These are phyloP conservation scores for Metschnikowia peoriensis DNA, from an alignment of 805 yeast species.

Conservation along the genomic window DNA sequence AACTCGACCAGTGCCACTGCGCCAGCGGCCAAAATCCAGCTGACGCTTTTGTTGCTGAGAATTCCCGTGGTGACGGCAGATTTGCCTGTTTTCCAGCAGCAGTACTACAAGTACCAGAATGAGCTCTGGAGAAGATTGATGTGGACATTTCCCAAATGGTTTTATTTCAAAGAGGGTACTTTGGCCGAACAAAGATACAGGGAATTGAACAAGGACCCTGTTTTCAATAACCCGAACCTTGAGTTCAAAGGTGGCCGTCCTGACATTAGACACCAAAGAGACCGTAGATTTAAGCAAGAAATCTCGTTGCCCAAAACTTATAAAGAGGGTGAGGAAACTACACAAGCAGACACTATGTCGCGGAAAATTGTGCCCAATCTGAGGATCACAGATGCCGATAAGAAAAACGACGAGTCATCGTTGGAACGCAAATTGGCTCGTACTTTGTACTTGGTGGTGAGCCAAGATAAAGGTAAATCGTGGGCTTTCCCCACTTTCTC, in stretches of 20 bases:
- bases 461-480: slow-evolving; percentile 31
- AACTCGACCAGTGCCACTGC: slow-evolving; percentile 14
- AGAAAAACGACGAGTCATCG: slow-evolving; percentile 55
- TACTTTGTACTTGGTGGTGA: slow-evolving; percentile 73
- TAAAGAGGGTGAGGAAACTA: slow-evolving; percentile 25
- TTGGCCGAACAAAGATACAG: slow-evolving; percentile 79
- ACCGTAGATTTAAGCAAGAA: slow-evolving; percentile 78
- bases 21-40: slow-evolving; percentile 28
- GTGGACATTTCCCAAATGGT: slow-evolving; percentile 98
- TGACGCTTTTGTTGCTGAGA: slow-evolving; percentile 68
- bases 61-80: slow-evolving; percentile 83
- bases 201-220: slow-evolving; percentile 74
- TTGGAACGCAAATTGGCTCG: slow-evolving; percentile 78
- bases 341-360: slow-evolving; percentile 49
- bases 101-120: slow-evolving; percentile 78
- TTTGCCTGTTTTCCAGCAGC: slow-evolving; percentile 64
- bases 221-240: slow-evolving; percentile 67
- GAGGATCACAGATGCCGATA: slow-evolving; percentile 77
- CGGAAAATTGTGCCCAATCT: slow-evolving; percentile 69
- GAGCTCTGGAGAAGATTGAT: slow-evolving; percentile 85
- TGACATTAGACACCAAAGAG: slow-evolving; percentile 84
- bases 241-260: slow-evolving; percentile 84
- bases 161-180: slow-evolving; percentile 86
- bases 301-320: slow-evolving; percentile 71
- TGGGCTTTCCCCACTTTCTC: slow-evolving; percentile 85